Evolutionary conservation across 805 yeast genomes (phyloP), one percentile per base, ranked within the genome.

Genomic region (Kazachstania viticola): DNA sequence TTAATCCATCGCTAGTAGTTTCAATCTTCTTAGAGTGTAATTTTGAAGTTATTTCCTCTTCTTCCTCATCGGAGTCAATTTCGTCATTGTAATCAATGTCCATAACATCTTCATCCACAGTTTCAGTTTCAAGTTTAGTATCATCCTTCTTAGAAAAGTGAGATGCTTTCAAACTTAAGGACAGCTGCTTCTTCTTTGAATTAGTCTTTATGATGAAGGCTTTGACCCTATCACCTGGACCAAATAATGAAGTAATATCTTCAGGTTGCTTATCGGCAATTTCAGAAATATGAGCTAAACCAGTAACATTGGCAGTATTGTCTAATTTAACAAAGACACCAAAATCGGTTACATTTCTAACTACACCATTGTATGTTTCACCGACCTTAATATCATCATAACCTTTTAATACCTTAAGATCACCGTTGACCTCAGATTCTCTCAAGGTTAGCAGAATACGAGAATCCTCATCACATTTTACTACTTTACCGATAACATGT

Each of bases 161-260:
- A 3, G 95, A 81, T 3, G 96, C 96, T 62, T 85, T 88, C 87
- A 88, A 77, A 41, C 97, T 95, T 39, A 88, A 67, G 1, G 94
- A 76, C 14, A 88, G 50, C 50, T 80, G 87, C 38, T 76, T 77
- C 64, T 79, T 84, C 9, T 64, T 73, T 2, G 44, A 34, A 46
- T 80, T 76, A 21, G 78, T 63, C 19, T 64, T 69, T 44, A 87
- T 62, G 24, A 88, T 66, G 60, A 79, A 79, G 22, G 83, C 94
- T 60, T 83, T 83, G 27, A 88, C 96, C 39, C 79, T 68, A 51
- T 88, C 97, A 42, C 97, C 97, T 46, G 73, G 82, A 33, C 80
- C 78, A 56, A 88, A 88, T 35, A 88, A 65, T 11, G 74, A 63
- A 27, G 64, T 51, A 17, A 80, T 56, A 45, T 84, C 73, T 25